Evolutionary conservation across 75 land plant species (phyloP), one percentile per base, ranked within the genome.

Genomic region (Picea glauca): DNA sequence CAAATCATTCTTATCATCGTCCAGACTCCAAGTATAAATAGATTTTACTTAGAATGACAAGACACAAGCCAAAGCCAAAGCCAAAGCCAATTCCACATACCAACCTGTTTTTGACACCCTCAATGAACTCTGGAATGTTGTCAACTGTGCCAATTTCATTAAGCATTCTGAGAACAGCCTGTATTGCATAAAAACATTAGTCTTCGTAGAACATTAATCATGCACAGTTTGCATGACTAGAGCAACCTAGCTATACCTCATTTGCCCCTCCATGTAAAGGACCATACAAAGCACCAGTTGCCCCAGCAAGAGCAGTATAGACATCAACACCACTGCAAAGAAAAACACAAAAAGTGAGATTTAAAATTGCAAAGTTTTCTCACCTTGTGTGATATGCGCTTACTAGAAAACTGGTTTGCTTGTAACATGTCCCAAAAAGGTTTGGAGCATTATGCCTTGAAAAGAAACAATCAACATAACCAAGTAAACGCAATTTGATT

Each of bases 261-360:
- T 98, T 98, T 32, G 99, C 99, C 43, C 99, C 99, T 82, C 99
- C 99, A 89, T 98, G 99, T 66, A 98, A 90, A 54, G 99, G 99
- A 38, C 99, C 99, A 84, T 98, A 98, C 62, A 98, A 72, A 56
- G 99, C 99, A n/a, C 99, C 99, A 82, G 97, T 94, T 66, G 98
- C 99, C 76, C 99, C 99, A 82, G 99, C 92, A 85, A 98, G 85
- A 50, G 98, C 99, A 35, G 99, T 95, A 80, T 89, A 98, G 15
- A 98, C 99, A 95, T 97, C 99, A 72, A 97, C 99, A 50, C 99
- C 99, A 90, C 99, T 98, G 84, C 79, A 90, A 58, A 63, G 50
- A 78, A 54, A 1, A 9, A 62, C 18, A 54, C 40, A 73, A 83
- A 43, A 58, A 13, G 61, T 79, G 1, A 74, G 33, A 56, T 33